Conservation (phyloP, 169 alveolate species). For the Perkinsus marinus region DNA sequence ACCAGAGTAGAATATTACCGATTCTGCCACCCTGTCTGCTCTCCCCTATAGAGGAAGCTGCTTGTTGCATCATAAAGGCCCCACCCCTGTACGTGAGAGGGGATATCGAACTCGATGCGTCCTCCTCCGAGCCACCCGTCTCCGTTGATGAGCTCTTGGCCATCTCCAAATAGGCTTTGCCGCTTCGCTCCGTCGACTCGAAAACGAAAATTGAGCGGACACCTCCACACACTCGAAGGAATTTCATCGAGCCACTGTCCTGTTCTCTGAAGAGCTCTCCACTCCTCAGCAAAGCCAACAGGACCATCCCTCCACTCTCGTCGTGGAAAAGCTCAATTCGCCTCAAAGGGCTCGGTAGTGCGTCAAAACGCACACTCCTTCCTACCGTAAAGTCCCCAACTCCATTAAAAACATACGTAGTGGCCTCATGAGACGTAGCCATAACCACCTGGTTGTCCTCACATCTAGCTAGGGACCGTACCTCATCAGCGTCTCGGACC, state of each 20-base stretch:
- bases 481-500: not conserved
- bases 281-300: not conserved
- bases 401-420: not conserved
- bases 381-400: not conserved
- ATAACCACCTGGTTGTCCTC: not conserved
- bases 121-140: not conserved
- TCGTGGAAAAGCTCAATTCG: not conserved
- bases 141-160: not conserved
- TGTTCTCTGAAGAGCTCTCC: not conserved
- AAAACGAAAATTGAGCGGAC: not conserved
- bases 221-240: not conserved
- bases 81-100: not conserved
- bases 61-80: not conserved
- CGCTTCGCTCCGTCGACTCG: not conserved
- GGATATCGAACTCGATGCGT: not conserved
- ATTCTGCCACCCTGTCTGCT: not conserved
- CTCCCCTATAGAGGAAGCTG: not conserved
- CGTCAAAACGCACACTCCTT: not conserved
- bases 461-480: not conserved
- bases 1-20: not conserved
- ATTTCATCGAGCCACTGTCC: not conserved
- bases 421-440: not conserved
- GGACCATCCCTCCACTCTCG: not conserved
- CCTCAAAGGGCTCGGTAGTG: not conserved
- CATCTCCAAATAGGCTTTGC: not conserved